Evolutionary conservation across 441 rosid genomes (phyloP), one percentile per base, ranked within the genome.

Genomic region (Dalechampia spathulata): DNA sequence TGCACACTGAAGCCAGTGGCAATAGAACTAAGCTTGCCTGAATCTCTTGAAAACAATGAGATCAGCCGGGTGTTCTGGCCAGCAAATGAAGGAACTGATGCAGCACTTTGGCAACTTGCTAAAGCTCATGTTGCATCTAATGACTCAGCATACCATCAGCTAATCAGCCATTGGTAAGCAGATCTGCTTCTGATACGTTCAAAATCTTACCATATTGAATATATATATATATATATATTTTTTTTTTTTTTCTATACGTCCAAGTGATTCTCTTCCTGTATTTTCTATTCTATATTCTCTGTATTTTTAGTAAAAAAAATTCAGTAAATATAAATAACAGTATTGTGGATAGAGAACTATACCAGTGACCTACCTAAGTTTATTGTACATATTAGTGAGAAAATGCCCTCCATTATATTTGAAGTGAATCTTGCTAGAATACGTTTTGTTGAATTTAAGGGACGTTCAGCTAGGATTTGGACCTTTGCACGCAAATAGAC

Each of bases 41-140:
- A 40, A 12, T 10, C 40, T 22, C 45, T 26, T 13, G 6, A 1
- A 10, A 7, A 15, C 8, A 1, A 7, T 32, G 63, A 28, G 68
- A 25, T 40, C 60, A 56, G 50, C 23, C n/a, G 67, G 61, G 78
- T 85, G 53, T 61, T 76, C 39, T 49, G 46, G 40, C 93, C 86
- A 16, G 83, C 75, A 54, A 70, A 63, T 42, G 54, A 75, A 61
- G 93, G 85, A 25, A 76, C 65, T n/a, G 75, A 74, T 58, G 78
- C 74, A 34, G 89, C 86, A 60, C 57, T 77, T 42, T 85, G 89
- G 93, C 86, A 77, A 42, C 71, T 82, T 14, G 93, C 85, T 19
- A 85, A 72, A 73, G 67, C 93, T 64, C 93, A 85, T 54, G 93
- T 82, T 49, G 64, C 72, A 39, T 77, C 83, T 37, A 85, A 80